Evolutionary conservation across 2,329 filamentous ascomycete species (phyloP), one percentile per base, ranked within the genome.

Genomic region (Penicillium verrucosum): DNA sequence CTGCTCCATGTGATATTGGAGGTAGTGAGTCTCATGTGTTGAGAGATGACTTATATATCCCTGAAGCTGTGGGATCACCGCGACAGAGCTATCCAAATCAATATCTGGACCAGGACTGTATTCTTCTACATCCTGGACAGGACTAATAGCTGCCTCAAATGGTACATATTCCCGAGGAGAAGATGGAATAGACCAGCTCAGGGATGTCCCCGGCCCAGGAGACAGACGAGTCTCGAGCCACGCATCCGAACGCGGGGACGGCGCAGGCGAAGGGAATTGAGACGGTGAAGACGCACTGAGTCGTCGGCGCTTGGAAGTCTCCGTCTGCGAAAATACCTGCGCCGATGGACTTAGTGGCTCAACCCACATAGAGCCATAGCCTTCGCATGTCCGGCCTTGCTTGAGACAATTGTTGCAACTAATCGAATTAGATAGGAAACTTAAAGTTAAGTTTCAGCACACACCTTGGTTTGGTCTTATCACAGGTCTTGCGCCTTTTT

Each of bases 361-460:
- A 47, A 67, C 67, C 73, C 73, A 75, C 42, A 74, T 65, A 21
- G 70, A 73, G 14, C 68, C 65, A 64, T 75, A 75, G 10, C 73
- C 73, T 56, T 74, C 73, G 45, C 73, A 75, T n/a, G 54, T 59
- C 18, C 70, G 63, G 5, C 72, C 73, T 50, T 72, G 60, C 32
- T 68, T 71, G 50, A 62, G 58, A 46, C 73, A 75, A 58, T 69
- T 75, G 46, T 61, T 63, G 54, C 60, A 63, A 23, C 51, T 66
- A 14, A 42, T 29, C 3, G 18, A 18, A 5, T 27, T 40, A 29
- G 51, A 57, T 38, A 46, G 7, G 29, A 9, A 34, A 29, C 4
- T 36, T 10, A 3, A n/a, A 36, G 1, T 29, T 9, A 36, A 29
- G 6, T 18, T n/a, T 30, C 38, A 21, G 8, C 4, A 51, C 50